Base-by-base conservation (phyloP, 805 yeast species). In the Alloascoidea africana region DNA sequence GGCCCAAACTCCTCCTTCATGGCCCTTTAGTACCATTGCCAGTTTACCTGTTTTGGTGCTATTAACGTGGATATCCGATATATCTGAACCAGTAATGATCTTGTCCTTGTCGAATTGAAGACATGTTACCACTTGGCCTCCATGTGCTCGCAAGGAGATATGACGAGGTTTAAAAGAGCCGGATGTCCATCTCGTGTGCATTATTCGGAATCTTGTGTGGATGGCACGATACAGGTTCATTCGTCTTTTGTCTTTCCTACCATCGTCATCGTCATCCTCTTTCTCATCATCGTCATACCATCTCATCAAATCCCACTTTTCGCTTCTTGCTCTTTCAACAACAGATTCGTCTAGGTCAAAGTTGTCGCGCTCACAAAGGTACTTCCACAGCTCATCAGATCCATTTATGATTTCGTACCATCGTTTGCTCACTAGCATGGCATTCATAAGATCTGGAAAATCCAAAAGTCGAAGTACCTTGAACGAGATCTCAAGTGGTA, bases 1-100 rank as follows among this genome's bases (percentile, higher is more conserved):
- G 1, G 98, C 97, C 98, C 98, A 91, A 3, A 91, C 98, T 32
- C 98, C 98, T 34, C 98, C 98, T 39, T 81, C 94, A 52, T 91
- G 98, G 4, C 96, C 96, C 33, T 67, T 64, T 34, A 91, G 63
- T 3, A 75, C 74, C 33, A 68, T 62, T 5, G 75, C 49, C 37
- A 78, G 62, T 33, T 61, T 59, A 3, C 96, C 96, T 1, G 81
- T 73, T 18, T 65, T 61, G 0, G 96, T 75, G 45, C 79, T 78
- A 56, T 83, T 85, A 5, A 91, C 76, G 44, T 83, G 76, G 43
- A 91, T 83, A 52, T 73, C 70, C 43, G 72, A 73, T 45, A 85
- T 95, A 49, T 87, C 96, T 1, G 94, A 86, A 18, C 96, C 96
- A 2, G 96, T 86, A 41, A 89, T 81, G 38, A 91, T 80, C 50